phyloP scores from a whole-genome alignment of 1,139 yeast species.

The Barnettozyma hawaiiensis region DNA sequence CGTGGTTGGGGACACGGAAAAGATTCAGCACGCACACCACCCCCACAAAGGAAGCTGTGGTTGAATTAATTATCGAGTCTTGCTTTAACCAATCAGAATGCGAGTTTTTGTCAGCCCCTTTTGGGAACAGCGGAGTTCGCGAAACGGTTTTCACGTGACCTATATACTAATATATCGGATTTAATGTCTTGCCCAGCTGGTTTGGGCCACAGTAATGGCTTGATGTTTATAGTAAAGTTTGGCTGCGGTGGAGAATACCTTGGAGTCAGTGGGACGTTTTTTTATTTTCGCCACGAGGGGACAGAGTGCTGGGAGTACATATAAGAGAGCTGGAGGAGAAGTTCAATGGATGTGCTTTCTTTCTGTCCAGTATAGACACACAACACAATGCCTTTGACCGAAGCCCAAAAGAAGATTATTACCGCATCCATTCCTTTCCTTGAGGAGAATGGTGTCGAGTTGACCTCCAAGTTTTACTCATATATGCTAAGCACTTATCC shows the following conservation, averaged over 20 bases:
- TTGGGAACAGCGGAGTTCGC: background rate
- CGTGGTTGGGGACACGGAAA: no score
- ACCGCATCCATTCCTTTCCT: slow-evolving; percentile 56
- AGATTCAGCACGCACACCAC: no score
- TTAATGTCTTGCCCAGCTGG: no score
- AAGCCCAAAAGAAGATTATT: slow-evolving; percentile 31
- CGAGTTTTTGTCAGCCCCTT: background rate
- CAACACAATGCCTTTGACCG: slow-evolving; percentile 18
- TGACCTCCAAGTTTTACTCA: slow-evolving; percentile 50
- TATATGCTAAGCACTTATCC: slow-evolving; percentile 50
- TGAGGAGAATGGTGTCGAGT: slow-evolving; percentile 47
- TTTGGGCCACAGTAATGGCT: background rate
- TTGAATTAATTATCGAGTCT: background rate
- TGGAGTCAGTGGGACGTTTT: background rate
- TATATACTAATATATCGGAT: slow-evolving; percentile 11
- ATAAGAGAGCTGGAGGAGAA: no score
- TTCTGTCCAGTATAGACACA: background rate
- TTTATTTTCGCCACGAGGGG: no score
- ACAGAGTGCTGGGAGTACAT: no score
- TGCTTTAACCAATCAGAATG: background rate
- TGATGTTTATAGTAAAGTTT: background rate
- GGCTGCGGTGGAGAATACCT: slow-evolving; percentile 4
- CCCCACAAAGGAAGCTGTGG: no score
- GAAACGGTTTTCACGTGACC: slow-evolving; percentile 13
- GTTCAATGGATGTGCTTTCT: no score